Conservation (phyloP, 345 rosid species). For the Lenwebbia sp. region DNA sequence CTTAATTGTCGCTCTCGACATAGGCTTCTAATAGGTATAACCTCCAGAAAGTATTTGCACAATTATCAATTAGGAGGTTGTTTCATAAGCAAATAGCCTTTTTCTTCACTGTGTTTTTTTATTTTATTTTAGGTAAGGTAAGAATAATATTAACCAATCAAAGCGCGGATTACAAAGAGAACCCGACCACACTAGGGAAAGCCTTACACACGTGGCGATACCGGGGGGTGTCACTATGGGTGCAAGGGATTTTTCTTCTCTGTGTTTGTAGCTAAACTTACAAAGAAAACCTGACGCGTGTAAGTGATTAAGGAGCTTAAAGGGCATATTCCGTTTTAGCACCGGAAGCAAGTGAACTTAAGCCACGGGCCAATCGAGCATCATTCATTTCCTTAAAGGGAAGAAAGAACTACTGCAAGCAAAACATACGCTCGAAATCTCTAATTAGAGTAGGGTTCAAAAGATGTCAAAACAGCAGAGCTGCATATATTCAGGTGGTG, state of each 20-base stretch:
- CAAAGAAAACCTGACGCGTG: not conserved
- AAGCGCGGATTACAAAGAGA: too few relatives aligned
- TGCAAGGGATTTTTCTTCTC: too few relatives aligned
- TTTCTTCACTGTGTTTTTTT: too few relatives aligned
- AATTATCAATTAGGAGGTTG: not conserved
- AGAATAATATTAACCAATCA: too few relatives aligned
- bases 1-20: not conserved
- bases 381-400: not conserved
- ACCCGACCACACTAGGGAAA: too few relatives aligned
- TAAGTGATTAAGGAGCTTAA: not conserved
- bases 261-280: not conserved
- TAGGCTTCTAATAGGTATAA: not conserved
- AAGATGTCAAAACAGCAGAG: too few relatives aligned
- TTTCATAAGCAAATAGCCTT: not conserved
- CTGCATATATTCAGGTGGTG: too few relatives aligned
- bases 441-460: not conserved
- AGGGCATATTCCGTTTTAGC: not conserved
- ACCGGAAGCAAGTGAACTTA: not conserved
- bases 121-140: too few relatives aligned
- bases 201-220: too few relatives aligned
- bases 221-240: too few relatives aligned
- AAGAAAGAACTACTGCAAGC: not conserved
- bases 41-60: not conserved
- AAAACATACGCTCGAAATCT: not conserved
- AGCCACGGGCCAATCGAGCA: not conserved